These are phyloP conservation scores for Myxozyma sirexii DNA, from an alignment of 805 yeast species.

Conservation along the genomic window DNA sequence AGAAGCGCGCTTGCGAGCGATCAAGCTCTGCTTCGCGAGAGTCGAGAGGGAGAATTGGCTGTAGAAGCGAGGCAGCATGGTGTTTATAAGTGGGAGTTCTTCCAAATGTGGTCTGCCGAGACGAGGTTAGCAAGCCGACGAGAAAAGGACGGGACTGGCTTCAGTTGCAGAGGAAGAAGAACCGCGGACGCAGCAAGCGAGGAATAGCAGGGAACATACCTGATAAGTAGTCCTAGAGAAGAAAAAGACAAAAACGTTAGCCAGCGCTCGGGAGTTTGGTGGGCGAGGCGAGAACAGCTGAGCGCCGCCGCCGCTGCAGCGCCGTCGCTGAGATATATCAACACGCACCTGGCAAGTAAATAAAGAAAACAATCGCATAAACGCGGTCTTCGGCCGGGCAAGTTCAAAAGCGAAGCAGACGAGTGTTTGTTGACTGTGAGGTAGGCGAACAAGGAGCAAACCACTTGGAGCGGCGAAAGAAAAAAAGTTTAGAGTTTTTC, in stretches of 20 bases:
- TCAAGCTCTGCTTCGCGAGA: background rate
- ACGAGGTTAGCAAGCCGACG: background rate
- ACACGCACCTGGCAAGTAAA: conserved; percentile 33
- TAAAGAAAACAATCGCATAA: conserved; percentile 28
- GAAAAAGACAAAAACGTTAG: conserved; percentile 4
- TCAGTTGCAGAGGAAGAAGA: background rate
- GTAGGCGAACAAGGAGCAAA: background rate
- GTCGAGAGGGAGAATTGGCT: conserved; percentile 11
- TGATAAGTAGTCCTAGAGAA: conserved; percentile 31
- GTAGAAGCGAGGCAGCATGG: conserved; percentile 14
- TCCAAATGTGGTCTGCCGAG: conserved; percentile 31
- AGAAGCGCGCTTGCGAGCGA: background rate
- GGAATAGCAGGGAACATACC: conserved; percentile 10
- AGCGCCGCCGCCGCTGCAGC: background rate
- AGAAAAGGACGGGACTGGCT: background rate
- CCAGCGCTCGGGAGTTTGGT: background rate
- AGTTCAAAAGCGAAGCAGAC: background rate
- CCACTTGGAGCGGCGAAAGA: background rate
- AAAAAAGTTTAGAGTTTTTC: conserved; percentile 3
- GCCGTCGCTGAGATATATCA: background rate
- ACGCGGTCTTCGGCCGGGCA: conserved; percentile 10
- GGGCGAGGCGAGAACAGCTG: background rate
- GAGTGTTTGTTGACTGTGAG: background rate
- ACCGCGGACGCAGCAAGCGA: no score
- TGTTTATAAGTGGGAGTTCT: conserved; percentile 16